These are phyloP conservation scores for Priceomyces melissophilus DNA, from an alignment of 805 yeast genomes.

Conservation along the genomic window DNA sequence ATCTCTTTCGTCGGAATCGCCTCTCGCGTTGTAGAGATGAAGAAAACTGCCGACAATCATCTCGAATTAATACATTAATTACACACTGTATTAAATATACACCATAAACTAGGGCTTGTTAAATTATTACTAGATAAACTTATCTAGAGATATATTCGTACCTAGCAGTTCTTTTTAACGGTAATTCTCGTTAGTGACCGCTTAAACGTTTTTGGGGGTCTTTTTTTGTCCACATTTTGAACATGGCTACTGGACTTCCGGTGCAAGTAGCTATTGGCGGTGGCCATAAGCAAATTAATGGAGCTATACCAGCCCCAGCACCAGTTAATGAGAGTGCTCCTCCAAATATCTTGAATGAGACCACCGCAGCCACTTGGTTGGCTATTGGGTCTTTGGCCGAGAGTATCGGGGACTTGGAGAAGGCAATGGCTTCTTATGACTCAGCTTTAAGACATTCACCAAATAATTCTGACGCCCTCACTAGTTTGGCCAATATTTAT, in stretches of 20 bases:
- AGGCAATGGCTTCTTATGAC: constrained; percentile 86
- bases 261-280: constrained; percentile 16
- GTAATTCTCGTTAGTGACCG: too few relatives aligned
- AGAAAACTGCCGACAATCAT: too few relatives aligned
- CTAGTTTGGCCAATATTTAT: constrained; percentile 83
- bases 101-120: too few relatives aligned
- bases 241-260: constrained; percentile 13
- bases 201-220: too few relatives aligned
- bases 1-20: too few relatives aligned
- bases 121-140: too few relatives aligned
- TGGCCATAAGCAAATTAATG: constrained; percentile 13
- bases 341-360: constrained; percentile 32
- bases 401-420: constrained; percentile 79
- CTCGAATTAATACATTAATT: too few relatives aligned
- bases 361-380: constrained; percentile 82
- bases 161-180: too few relatives aligned
- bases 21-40: too few relatives aligned
- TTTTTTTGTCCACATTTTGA: too few relatives aligned
- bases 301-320: constrained; percentile 10
- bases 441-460: constrained; percentile 84
- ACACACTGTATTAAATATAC: too few relatives aligned
- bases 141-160: too few relatives aligned
- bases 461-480: constrained; percentile 78
- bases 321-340: constrained; percentile 11
- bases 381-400: constrained; percentile 90